Conservation (phyloP, 345 rosid species). For the Pistacia vera region DNA sequence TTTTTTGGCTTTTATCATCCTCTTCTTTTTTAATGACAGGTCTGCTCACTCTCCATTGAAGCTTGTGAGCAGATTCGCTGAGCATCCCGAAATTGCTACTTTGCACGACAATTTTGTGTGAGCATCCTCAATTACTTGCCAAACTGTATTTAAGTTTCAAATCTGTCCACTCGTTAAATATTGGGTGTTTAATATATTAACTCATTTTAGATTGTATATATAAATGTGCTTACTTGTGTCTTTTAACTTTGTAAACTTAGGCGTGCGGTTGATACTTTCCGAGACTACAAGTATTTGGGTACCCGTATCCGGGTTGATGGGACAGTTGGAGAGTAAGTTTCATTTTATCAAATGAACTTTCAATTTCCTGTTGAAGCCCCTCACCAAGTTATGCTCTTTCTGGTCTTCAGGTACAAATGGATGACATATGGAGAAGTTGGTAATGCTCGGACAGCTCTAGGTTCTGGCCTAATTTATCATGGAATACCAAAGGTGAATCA, state of each 20-base stretch:
- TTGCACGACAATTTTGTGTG: conserved; percentile 94
- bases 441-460: conserved; percentile 80
- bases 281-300: conserved; percentile 87
- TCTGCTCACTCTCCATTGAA: conserved; percentile 80
- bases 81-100: conserved; percentile 87
- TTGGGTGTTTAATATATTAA: neutral
- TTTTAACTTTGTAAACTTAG: conserved; percentile 38
- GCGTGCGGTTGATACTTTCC: conserved; percentile 68
- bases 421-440: conserved; percentile 96
- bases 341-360: neutral
- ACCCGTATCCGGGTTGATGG: conserved; percentile 86
- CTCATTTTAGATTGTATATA: neutral
- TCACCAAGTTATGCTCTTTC: conserved; percentile 15
- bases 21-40: conserved; percentile 35
- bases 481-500: conserved; percentile 65
- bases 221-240: conserved; percentile 17
- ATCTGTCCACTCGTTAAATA: neutral
- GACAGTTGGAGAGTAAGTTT: conserved; percentile 93
- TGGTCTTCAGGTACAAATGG: conserved; percentile 75
- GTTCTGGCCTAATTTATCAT: conserved; percentile 75
- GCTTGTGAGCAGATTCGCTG: conserved; percentile 75
- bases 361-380: conserved; percentile 8
- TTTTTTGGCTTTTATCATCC: neutral
- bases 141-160: neutral
- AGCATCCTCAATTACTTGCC: conserved; percentile 28